Base-by-base conservation (phyloP, 148 eudicot species). In the Silene conica region DNA sequence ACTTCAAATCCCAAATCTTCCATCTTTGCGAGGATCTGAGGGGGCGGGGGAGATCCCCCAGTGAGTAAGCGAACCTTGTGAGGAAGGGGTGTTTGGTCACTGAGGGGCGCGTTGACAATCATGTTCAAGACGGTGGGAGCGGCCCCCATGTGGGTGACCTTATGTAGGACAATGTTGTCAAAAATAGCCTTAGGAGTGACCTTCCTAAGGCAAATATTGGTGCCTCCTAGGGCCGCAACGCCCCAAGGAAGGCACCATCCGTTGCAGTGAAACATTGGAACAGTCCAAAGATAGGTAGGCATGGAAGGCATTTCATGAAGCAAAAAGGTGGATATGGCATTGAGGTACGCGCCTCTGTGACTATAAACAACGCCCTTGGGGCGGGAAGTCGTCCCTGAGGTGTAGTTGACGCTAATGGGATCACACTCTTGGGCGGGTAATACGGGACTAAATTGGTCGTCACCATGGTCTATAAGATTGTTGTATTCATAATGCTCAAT, bases 181-280 rank as follows among this genome's bases (percentile, higher is more conserved):
- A 87, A 89, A 16, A 89, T 87, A 8, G 83, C 87, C 75, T 81
- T 78, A 3, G 90, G 87, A n/a, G 80, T 68, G 20, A 87, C 90
- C 69, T 81, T 86, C 57, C 89, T 76, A 34, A 87, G 68, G 77
- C 90, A 89, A 16, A 89, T 28, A 69, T 89, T 89, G 1, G 89
- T 87, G 38, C 90, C 93, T 11, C 90, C 90, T 23, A 80, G 80
- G 2, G 93, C 93, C 0, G 93, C 90, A 19, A 89, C 78, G 2
- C 87, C 87, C 93, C 93, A 89, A 67, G 86, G 85, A 13, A 87
- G 84, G 75, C 89, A 87, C 93, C 93, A 89, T 0, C 93, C 93
- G 15, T 81, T 89, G 77, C 93, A 89, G 10, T 89, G 93, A 54
- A 89, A 89, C 93, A 89, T 87, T 1, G 93, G 93, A 65, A 87